Base-by-base conservation (phyloP, 2,329 filamentous ascomycete species). In the Didymella glomerata region DNA sequence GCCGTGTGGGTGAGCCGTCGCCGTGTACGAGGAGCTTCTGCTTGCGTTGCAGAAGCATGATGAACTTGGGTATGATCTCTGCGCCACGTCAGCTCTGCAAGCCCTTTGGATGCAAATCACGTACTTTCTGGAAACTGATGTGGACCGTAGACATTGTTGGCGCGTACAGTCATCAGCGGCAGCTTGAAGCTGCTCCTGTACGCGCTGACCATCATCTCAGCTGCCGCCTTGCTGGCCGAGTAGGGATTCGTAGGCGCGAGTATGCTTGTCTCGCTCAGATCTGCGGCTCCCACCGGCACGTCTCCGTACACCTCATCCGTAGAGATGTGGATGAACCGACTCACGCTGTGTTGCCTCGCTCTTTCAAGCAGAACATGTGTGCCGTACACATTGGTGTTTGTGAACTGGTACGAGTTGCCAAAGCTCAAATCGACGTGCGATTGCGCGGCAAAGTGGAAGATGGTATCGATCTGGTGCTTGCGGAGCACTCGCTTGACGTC, bases 301-400 rank as follows among this genome's bases (percentile, higher is more conserved):
- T 94, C 91, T 41, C 91, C 91, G 68, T 94, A 94, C 1, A 94
- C 91, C 79, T 94, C 91, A 73, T 95, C 91, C 1, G 91, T 94
- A 10, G 90, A 92, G 63, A 94, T 87, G 76, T 94, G 91, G 69
- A 94, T 88, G 76, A 94, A 94, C 48, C 88, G 84, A 66, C 84
- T 86, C 72, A 94, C 83, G 32, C 85, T 85, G 48, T 90, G 84
- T 73, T 89, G 89, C 75, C 90, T 89, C 48, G 90, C 88, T 70
- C 88, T 88, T 77, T 95, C 91, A 9, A 94, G 81, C 58, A 94
- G 83, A 36, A 92, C 89, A 75, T 94, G 90, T n/a, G 91, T 94
- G 44, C 91, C 91, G 65, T 91, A 89, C 14, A 93, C 91, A 67
- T 94, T 95, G 57, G 88, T 93, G 67, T 88, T 87, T 0, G 90